Conservation (phyloP, 2,329 filamentous ascomycete species). For the Blastomyces percursus region DNA sequence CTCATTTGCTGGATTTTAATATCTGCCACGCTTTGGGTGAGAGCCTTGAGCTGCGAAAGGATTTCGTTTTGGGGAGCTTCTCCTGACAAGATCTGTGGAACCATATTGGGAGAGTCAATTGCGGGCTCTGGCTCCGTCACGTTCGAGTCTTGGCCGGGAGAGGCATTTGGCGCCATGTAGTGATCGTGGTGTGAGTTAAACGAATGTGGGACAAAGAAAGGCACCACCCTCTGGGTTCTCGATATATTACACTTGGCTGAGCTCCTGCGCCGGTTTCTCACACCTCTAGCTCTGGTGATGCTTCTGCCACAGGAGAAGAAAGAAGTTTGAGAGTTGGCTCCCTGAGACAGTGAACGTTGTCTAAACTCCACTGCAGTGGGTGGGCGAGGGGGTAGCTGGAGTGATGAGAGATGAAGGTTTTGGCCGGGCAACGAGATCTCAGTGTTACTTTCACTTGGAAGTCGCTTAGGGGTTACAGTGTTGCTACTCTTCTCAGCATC, state of each 20-base stretch:
- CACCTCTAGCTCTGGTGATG: neutral
- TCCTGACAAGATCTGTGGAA: no score
- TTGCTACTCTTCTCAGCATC: neutral
- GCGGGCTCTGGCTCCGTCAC: neutral
- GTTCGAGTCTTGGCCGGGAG: neutral
- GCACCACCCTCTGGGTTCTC: neutral
- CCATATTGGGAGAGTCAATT: neutral
- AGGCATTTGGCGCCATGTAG: neutral
- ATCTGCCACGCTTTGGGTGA: neutral
- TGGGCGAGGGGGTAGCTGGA: neutral
- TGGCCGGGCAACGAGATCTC: neutral
- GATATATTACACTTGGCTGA: neutral
- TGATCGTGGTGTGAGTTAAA: neutral
- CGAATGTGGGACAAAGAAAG: neutral
- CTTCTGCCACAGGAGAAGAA: neutral
- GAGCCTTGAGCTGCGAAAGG: neutral
- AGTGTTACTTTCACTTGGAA: neutral
- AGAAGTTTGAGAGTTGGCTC: neutral
- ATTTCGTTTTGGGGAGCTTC: neutral
- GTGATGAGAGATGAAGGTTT: neutral
- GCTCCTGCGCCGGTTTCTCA: neutral
- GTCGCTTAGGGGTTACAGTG: neutral
- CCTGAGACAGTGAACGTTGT: neutral
- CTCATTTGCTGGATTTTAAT: neutral
- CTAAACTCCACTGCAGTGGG: neutral